phyloP scores from a whole-genome alignment of 768 basidiomycete species.

The Russula abietina region DNA sequence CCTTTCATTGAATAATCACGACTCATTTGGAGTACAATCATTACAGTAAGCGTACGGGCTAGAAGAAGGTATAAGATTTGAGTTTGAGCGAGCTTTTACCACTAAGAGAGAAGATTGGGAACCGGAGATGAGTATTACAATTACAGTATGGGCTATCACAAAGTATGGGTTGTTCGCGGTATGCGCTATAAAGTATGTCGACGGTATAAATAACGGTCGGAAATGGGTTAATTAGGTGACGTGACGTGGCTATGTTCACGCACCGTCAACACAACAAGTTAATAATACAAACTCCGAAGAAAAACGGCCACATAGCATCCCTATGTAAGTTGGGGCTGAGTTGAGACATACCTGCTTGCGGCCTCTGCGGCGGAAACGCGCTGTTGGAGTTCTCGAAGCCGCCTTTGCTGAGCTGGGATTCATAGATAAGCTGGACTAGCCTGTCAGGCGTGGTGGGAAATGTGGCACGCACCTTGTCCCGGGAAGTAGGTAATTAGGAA shows the following conservation, averaged over 20 bases:
- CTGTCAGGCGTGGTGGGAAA: no score
- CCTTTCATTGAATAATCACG: slow-evolving; percentile 12
- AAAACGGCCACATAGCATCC: slow-evolving; percentile 1
- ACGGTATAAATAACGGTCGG: neutral
- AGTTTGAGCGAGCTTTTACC: neutral
- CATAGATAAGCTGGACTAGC: neutral
- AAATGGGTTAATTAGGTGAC: neutral
- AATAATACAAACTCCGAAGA: neutral
- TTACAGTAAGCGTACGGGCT: no score
- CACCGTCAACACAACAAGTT: neutral
- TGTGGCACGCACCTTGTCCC: slow-evolving; percentile 12
- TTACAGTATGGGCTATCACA: no score
- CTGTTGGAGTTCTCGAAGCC: slow-evolving; percentile 7
- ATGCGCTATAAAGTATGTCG: no score
- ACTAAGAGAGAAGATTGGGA: no score
- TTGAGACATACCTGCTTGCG: slow-evolving; percentile 2
- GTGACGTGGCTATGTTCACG: no score
- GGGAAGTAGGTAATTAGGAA: slow-evolving; percentile 17
- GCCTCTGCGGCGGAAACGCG: slow-evolving; percentile 10
- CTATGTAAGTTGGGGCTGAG: neutral
- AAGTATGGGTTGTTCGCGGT: no score
- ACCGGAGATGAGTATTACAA: no score
- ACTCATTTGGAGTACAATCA: neutral
- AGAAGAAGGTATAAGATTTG: neutral
- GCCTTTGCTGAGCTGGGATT: slow-evolving; percentile 5